phyloP scores from a whole-genome alignment of 495 filamentous ascomycete species.

The Aspergillus panamensis region DNA sequence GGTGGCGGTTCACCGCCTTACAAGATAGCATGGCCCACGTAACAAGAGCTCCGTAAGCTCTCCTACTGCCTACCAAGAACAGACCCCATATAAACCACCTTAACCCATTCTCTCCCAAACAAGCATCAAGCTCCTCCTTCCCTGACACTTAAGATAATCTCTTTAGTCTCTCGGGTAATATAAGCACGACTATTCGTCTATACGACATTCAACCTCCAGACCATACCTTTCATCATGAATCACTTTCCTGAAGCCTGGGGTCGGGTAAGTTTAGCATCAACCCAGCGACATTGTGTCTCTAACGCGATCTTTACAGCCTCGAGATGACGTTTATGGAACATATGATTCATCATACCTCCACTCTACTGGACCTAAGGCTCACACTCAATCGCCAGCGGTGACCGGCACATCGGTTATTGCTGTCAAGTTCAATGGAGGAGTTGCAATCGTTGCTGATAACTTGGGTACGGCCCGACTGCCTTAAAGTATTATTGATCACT shows the following conservation, averaged over 20 bases:
- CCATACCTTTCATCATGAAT: constrained; percentile 62
- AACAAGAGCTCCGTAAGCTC: constrained; percentile 43
- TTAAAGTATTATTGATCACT: background rate
- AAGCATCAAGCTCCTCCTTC: background rate
- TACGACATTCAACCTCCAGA: background rate
- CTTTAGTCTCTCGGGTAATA: background rate
- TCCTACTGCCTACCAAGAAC: constrained; percentile 31
- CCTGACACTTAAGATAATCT: background rate
- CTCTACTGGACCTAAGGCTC: constrained; percentile 64
- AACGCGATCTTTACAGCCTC: constrained; percentile 57
- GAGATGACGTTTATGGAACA: constrained; percentile 91
- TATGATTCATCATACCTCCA: constrained; percentile 86
- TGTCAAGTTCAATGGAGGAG: constrained; percentile 92
- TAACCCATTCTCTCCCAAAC: background rate
- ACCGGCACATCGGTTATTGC: constrained; percentile 94
- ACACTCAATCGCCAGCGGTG: constrained; percentile 87
- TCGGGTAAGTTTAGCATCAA: constrained; percentile 60
- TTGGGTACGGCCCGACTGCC: constrained; percentile 57
- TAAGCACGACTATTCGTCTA: background rate
- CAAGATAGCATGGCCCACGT: constrained; percentile 23
- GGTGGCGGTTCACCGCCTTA: constrained; percentile 10
- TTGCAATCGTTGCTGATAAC: constrained; percentile 96
- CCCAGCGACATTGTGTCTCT: constrained; percentile 23
- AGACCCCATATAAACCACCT: background rate
- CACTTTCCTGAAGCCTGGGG: constrained; percentile 96